Conservation (phyloP, 495 filamentous ascomycete species). For the Aspergillus baeticus region DNA sequence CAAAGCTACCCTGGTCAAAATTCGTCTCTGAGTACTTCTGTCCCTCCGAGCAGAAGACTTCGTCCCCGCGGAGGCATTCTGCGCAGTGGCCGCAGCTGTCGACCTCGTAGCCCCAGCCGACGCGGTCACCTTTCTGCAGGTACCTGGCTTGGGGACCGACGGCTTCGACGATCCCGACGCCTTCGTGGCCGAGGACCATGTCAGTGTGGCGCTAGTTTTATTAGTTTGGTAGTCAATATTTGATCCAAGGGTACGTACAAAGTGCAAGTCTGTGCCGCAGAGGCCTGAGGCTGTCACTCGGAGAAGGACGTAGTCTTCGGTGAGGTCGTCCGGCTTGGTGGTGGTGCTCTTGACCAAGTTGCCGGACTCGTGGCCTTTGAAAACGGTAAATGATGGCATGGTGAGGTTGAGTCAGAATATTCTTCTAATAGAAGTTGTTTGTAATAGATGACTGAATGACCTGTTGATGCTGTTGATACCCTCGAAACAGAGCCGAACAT, state of each 20-base stretch:
- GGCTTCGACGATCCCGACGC: conserved; percentile 17
- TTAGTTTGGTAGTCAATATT: not conserved
- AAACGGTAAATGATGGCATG: conserved; percentile 19
- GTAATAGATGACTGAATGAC: not conserved
- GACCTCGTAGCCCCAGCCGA: conserved; percentile 20
- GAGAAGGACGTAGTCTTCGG: conserved; percentile 14
- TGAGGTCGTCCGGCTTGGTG: conserved; percentile 13
- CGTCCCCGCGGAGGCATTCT: conserved; percentile 10
- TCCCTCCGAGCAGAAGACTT: conserved; percentile 9
- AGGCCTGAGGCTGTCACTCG: conserved; percentile 18
- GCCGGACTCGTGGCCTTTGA: conserved; percentile 15
- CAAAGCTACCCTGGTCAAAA: conserved; percentile 14
- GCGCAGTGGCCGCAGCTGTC: conserved; percentile 16
- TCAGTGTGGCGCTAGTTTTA: not conserved
- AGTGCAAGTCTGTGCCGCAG: conserved; percentile 21
- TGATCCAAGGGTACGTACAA: not conserved
- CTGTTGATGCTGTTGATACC: not conserved
- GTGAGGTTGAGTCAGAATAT: too few species aligned
- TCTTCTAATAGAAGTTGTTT: not conserved
- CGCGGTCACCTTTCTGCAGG: conserved; percentile 19
- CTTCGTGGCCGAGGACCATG: conserved; percentile 22
- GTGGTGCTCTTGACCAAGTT: conserved; percentile 11
- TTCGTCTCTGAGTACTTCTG: conserved; percentile 3
- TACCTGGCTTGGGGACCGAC: conserved; percentile 4
- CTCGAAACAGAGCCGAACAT: not conserved